Evolutionary conservation across 106 monocot genomes (phyloP).

Genomic region (Platanthera guangdongensis): DNA sequence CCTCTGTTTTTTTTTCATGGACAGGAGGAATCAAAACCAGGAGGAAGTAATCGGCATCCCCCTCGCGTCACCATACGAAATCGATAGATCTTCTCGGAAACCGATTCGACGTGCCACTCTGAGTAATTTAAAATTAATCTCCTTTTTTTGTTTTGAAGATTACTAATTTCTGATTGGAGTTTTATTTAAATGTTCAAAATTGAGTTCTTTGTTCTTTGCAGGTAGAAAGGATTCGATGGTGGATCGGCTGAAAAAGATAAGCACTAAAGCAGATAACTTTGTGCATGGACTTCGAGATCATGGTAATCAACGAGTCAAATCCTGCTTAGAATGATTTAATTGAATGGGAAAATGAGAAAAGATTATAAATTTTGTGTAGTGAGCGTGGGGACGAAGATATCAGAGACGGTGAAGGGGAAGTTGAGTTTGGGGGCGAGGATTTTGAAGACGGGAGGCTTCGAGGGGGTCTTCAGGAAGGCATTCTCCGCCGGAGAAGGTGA

Average conservation of each 20-base stretch:
- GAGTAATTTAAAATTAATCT: conserved; percentile 1
- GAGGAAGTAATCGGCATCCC: background rate
- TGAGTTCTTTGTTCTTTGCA: conserved; percentile 2
- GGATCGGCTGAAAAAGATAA: conserved; percentile 27
- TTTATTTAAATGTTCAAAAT: too few relatives aligned
- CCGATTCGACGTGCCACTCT: background rate
- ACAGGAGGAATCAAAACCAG: background rate
- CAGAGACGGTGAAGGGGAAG: conserved; percentile 33
- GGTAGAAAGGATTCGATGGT: conserved; percentile 18
- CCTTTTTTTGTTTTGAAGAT: background rate
- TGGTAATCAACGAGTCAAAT: conserved; percentile 11
- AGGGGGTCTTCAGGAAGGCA: conserved; percentile 19
- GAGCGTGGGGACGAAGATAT: conserved; percentile 22
- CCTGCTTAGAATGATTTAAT: background rate
- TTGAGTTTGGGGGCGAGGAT: conserved; percentile 28
- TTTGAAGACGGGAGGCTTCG: conserved; percentile 19
- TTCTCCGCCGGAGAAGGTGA: conserved; percentile 21
- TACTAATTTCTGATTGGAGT: too few relatives aligned
- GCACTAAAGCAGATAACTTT: conserved; percentile 21
- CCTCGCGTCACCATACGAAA: background rate
- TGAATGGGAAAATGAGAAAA: background rate
- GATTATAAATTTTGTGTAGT: conserved; percentile 13
- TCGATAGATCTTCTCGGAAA: background rate
- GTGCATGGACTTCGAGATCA: conserved; percentile 22
- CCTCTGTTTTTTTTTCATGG: background rate